Conservation (phyloP, 768 basidiomycete species). For the Tylopilus intermedius region DNA sequence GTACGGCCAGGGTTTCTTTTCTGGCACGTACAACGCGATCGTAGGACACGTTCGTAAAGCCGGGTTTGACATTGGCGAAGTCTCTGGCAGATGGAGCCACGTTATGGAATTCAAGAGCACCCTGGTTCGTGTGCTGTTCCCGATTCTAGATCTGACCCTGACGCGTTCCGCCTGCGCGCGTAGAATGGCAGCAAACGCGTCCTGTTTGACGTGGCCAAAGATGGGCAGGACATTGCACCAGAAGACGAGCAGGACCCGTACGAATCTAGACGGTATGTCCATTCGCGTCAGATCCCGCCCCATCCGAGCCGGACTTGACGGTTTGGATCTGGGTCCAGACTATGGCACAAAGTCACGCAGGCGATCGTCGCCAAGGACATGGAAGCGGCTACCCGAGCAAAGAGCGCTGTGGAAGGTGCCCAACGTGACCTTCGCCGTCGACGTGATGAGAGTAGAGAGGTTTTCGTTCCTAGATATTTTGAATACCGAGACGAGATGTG, state of each 20-base stretch:
- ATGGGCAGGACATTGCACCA: constrained; percentile 68
- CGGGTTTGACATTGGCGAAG: constrained; percentile 69
- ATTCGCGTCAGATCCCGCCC: neutral
- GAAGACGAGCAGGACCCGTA: constrained; percentile 85
- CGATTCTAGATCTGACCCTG: neutral
- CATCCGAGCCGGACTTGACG: neutral
- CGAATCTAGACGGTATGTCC: constrained; percentile 75
- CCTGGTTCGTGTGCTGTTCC: constrained; percentile 43
- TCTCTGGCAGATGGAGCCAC: constrained; percentile 88
- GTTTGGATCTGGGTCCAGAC: constrained; percentile 6
- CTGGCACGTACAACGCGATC: constrained; percentile 91
- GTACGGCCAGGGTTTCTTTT: constrained; percentile 84
- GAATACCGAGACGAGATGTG: constrained; percentile 71
- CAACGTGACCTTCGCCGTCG: constrained; percentile 76
- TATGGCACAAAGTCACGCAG: constrained; percentile 80
- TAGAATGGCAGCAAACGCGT: constrained; percentile 67
- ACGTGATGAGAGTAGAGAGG: constrained; percentile 69
- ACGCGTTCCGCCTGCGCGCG: neutral
- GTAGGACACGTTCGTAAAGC: constrained; percentile 70
- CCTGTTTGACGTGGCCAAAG: constrained; percentile 78
- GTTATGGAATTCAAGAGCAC: constrained; percentile 77
- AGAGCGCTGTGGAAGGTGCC: constrained; percentile 84
- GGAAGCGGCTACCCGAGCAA: constrained; percentile 89
- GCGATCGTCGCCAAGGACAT: constrained; percentile 88
- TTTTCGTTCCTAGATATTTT: constrained; percentile 79